These are phyloP conservation scores for Rosa rugosa DNA, from an alignment of 306 rosid species.

Conservation along the genomic window DNA sequence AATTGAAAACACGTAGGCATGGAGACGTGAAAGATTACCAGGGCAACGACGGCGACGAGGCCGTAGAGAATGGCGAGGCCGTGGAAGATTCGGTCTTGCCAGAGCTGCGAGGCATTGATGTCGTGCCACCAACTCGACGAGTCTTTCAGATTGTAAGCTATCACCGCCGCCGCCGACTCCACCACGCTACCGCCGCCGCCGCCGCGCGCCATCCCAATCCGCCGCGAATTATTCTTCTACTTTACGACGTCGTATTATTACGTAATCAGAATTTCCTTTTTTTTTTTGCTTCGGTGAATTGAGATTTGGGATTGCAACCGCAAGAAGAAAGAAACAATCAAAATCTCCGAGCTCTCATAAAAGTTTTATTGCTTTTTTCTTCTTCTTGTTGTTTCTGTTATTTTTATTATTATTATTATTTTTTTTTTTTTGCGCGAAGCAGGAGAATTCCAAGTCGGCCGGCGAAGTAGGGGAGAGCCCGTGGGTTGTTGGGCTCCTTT, in stretches of 20 bases:
- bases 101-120: conserved; percentile 60
- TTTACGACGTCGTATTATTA: too few species aligned
- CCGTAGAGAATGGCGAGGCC: conserved; percentile 77
- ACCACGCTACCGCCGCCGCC: conserved; percentile 29
- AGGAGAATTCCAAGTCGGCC: conserved; percentile 6
- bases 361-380: not conserved
- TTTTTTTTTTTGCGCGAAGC: not conserved
- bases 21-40: conserved; percentile 36
- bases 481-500: not conserved
- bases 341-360: not conserved
- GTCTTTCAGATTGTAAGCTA: conserved; percentile 49
- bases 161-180: conserved; percentile 41
- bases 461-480: conserved; percentile 20
- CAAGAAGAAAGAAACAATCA: not conserved
- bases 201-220: conserved; percentile 41
- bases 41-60: conserved; percentile 72
- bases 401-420: not conserved
- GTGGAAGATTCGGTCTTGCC: conserved; percentile 85
- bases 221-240: not conserved
- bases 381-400: not conserved
- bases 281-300: not conserved
- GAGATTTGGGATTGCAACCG: not conserved
- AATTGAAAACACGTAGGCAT: not conserved
- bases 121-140: conserved; percentile 81
- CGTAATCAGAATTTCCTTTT: too few species aligned